Evolutionary conservation across 2,329 filamentous ascomycete species (phyloP), one percentile per base, ranked within the genome.

Genomic region (Teratosphaeria epicoccoides): DNA sequence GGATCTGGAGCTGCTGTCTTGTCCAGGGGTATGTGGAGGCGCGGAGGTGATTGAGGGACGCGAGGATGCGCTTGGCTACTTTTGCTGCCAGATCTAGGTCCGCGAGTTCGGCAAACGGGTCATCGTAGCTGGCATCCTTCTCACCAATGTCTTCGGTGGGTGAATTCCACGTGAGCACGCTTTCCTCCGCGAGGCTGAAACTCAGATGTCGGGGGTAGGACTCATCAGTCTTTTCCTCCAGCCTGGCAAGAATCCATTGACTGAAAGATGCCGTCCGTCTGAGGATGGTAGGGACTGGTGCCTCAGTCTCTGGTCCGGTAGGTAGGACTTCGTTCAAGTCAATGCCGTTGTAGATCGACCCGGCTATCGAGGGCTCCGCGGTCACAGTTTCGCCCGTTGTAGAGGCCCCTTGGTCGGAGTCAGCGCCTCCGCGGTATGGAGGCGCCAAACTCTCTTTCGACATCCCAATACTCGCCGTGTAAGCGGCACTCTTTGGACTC

Each of bases 171-270:
- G 71, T 73, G 1, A 89, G 70, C 6, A 90, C 71, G n/a, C 82
- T 85, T 54, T 88, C 84, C 68, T 87, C 85, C 1, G 84, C 86
- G 44, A 84, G 77, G 52, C 83, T 82, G 65, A 90, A 90, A 3
- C 85, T 89, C 56, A 90, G 75, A 43, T 85, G 79, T 1, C 85
- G 81, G 1, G 85, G 80, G 79, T 83, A 87, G 52, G 79, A 79
- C 24, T 75, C 74, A 55, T 86, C 82, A 6, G 55, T 49, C 14
- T 54, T 57, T 7, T 43, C 43, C 29, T 60, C 54, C 12, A 54
- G 43, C 11, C 55, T 40, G 17, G 52, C 37, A 4, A 50, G 50
- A 22, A 63, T 52, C 43, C 60, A 60, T 20, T 64, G 58, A 84
- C 59, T 83, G 77, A 22, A 55, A 23, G 66, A 69, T 12, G 61